Evolutionary conservation across 1,284 basidiomycete species (phyloP), one percentile per base, ranked within the genome.

Genomic region (Flammula alnicola): DNA sequence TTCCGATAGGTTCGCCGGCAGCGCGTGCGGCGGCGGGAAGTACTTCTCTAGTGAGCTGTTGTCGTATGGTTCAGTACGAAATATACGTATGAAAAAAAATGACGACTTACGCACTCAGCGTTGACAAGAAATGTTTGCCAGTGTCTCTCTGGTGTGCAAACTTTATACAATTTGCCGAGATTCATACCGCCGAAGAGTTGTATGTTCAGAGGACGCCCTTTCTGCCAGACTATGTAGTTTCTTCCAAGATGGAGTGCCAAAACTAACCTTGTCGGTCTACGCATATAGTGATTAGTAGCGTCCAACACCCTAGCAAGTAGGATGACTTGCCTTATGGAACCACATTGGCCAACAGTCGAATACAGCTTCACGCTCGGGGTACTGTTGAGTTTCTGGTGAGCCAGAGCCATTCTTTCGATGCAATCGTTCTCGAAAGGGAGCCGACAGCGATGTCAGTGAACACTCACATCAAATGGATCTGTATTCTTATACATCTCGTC

Each of bases 321-420:
- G 31, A 25, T 6, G 17, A 56, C 73, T 31, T 44, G 80, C 85
- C 71, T 88, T 88, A 64, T 89, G 86, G 58, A 86, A 87, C 70
- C 71, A 87, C 69, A 88, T 78, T 4, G 85, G 86, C 86, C 86
- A 89, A 52, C 79, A 81, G 44, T 85, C 78, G 58, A 87, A 87
- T 10, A 89, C 79, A 3, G 77, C 74, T 44, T 80, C 74, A 40
- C 86, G 79, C 56, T 83, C 84, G 1, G 84, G 84, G 60, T 83
- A 88, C 86, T 88, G 55, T 49, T 26, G 20, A 14, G n/a, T 35
- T 25, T 42, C 25, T 33, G 20, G 17, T 14, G 20, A 20, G 16
- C 23, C 14, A 37, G 16, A 29, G 16, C 19, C 7, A 32, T 33
- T 32, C 14, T 16, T 23, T 12, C 12, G n/a, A 11, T 33, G 33